A percentile compares a stretch with the other conserved stretches of the same genome.
Conservation (phyloP, 2,329 filamentous ascomycete genomes). For the Aspergillus fischeri region DNA sequence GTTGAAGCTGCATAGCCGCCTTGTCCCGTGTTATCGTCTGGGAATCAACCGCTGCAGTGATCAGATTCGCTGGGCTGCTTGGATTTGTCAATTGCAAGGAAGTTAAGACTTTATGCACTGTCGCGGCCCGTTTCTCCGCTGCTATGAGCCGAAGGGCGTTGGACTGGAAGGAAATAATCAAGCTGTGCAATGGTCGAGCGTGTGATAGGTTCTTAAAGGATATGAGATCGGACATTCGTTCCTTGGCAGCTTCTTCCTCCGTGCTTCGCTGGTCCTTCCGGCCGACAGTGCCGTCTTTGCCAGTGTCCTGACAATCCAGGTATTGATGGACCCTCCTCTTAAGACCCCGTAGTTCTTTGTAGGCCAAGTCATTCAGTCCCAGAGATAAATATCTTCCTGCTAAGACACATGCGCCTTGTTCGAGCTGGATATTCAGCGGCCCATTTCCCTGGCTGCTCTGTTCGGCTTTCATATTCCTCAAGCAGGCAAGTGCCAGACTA, state of each 20-base stretch:
- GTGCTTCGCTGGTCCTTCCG: constrained; percentile 9
- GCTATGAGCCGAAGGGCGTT: constrained; percentile 38
- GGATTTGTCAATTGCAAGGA: constrained; percentile 31
- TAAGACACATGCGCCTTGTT: constrained; percentile 41
- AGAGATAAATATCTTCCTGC: constrained; percentile 39
- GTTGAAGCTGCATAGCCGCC: constrained; percentile 42
- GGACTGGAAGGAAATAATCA: constrained; percentile 39
- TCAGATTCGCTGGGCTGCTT: constrained; percentile 39
- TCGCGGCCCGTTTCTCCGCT: constrained; percentile 29
- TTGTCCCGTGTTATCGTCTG: constrained; percentile 36
- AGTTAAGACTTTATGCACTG: constrained; percentile 28
- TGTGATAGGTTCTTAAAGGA: constrained; percentile 28
- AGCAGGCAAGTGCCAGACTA: constrained; percentile 34
- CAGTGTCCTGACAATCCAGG: constrained; percentile 20
- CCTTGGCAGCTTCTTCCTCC: constrained; percentile 29
- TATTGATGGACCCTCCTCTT: constrained; percentile 35
- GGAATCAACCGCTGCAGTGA: constrained; percentile 34
- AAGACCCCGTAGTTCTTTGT: constrained; percentile 37
- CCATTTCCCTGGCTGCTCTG: constrained; percentile 14
- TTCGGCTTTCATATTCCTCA: constrained; percentile 34
- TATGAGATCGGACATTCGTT: constrained; percentile 36
- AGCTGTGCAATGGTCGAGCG: constrained; percentile 23
- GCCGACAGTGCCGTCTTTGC: constrained; percentile 13
- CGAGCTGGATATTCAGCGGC: constrained; percentile 36
- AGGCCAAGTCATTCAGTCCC: constrained; percentile 38